phyloP scores from a whole-genome alignment of 2,329 filamentous ascomycete genomes.

The Neopestalotiopsis rosae region DNA sequence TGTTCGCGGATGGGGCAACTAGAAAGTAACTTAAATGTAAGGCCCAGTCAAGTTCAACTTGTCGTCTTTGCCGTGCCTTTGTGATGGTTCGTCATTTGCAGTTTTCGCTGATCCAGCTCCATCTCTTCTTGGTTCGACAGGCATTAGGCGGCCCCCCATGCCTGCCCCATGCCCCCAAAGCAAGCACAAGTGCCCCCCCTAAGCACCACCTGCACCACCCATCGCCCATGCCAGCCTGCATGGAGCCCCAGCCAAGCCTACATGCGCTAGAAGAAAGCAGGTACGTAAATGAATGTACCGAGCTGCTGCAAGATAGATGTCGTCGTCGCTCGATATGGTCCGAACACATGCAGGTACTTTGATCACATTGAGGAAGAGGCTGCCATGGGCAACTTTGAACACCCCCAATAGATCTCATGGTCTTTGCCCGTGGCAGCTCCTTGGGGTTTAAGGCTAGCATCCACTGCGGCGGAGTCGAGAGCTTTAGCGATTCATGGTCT shows the following conservation, averaged over 20 bases:
- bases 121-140: not conserved
- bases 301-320: not conserved
- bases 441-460: not conserved
- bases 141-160: not conserved
- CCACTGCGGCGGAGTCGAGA: slow-evolving; percentile 9
- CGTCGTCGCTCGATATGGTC: not conserved
- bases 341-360: slow-evolving; percentile 3
- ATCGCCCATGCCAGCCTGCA: not conserved
- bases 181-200: not conserved
- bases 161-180: too few relatives aligned
- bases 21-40: not conserved
- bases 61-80: not conserved
- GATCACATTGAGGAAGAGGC: not conserved
- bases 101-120: not conserved
- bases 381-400: not conserved
- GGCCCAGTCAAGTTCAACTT: not conserved
- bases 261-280: not conserved
- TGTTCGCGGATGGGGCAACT: not conserved
- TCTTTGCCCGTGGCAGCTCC: not conserved
- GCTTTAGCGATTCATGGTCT: slow-evolving; percentile 6
- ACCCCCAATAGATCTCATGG: not conserved
- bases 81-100: not conserved
- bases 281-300: not conserved
- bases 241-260: not conserved
- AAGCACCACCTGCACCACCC: not conserved